These are phyloP conservation scores for Puccinia coronata DNA, from an alignment of 1,284 basidiomycete genomes.

Conservation along the genomic window DNA sequence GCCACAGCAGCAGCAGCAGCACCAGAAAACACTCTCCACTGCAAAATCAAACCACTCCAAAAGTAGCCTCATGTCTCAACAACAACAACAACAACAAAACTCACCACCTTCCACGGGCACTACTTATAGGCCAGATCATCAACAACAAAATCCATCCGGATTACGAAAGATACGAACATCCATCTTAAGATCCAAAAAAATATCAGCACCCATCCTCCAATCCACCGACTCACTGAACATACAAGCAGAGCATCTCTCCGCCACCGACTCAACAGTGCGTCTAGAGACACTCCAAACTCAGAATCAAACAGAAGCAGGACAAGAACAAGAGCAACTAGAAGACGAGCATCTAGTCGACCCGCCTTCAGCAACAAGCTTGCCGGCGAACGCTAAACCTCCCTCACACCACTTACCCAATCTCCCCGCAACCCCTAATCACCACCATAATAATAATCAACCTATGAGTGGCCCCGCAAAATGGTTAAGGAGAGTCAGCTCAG, in stretches of 20 bases:
- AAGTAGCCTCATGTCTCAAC: not conserved
- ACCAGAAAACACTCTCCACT: not conserved
- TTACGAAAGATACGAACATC: not conserved
- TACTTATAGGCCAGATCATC: too few relatives aligned
- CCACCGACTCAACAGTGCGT: not conserved
- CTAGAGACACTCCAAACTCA: not conserved
- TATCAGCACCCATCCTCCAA: not conserved
- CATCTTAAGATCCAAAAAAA: not conserved
- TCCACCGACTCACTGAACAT: not conserved
- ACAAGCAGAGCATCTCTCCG: not conserved
- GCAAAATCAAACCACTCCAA: not conserved
- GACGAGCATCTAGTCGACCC: too few relatives aligned
- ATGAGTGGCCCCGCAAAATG: not conserved
- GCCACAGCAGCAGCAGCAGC: too few relatives aligned
- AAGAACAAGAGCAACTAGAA: not conserved
- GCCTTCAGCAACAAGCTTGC: too few relatives aligned
- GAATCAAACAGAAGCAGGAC: not conserved
- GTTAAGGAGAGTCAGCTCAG: constrained; percentile 43
- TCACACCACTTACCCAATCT: not conserved
- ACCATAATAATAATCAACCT: not conserved
- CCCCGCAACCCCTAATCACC: not conserved
- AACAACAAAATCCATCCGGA: not conserved
- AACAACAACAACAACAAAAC: too few relatives aligned
- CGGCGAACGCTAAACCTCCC: too few relatives aligned
- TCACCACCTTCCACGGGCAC: too few relatives aligned